Percentiles rank a stretch among this genome's conserved stretches.
phyloP scores from a whole-genome alignment of 352 stramenopile genomes.

The Globisporangium spinosum region DNA sequence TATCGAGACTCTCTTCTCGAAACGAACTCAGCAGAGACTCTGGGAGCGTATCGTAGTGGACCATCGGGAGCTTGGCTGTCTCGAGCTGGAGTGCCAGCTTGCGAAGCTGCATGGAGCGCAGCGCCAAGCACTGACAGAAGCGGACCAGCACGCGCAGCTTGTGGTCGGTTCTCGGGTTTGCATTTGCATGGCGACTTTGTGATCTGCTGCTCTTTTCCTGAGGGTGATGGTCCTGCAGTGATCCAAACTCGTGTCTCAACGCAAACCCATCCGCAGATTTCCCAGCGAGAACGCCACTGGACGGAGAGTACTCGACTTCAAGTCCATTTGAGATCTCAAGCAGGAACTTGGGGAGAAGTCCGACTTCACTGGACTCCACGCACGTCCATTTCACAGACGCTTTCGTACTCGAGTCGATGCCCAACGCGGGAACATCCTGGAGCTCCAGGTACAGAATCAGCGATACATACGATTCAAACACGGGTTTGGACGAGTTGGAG shows the following conservation, averaged over 20 bases:
- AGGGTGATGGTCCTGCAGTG: background rate
- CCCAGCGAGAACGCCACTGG: constrained; percentile 24
- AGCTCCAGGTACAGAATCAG: constrained; percentile 48
- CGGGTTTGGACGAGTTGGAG: background rate
- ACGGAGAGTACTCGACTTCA: constrained; percentile 29
- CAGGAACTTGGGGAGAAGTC: constrained; percentile 35
- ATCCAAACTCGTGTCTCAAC: constrained; percentile 24
- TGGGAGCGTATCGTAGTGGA: constrained; percentile 53
- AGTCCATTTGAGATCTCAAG: constrained; percentile 38
- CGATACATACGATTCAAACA: constrained; percentile 22
- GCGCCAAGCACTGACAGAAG: constrained; percentile 49
- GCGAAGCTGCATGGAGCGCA: constrained; percentile 51
- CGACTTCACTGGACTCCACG: constrained; percentile 41
- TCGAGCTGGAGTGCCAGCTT: constrained; percentile 34
- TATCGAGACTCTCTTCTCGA: constrained; percentile 20
- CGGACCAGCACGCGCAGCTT: constrained; percentile 30
- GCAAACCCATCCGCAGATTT: constrained; percentile 22
- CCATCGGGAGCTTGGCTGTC: constrained; percentile 34
- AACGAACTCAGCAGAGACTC: constrained; percentile 41
- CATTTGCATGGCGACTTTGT: background rate
- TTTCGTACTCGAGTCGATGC: constrained; percentile 18
- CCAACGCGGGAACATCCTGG: constrained; percentile 38
- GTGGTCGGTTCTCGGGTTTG: background rate
- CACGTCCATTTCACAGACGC: constrained; percentile 39
- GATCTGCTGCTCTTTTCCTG: background rate